Evolutionary conservation across 148 eudicot species (phyloP).

Genomic region (Silene uniflora): DNA sequence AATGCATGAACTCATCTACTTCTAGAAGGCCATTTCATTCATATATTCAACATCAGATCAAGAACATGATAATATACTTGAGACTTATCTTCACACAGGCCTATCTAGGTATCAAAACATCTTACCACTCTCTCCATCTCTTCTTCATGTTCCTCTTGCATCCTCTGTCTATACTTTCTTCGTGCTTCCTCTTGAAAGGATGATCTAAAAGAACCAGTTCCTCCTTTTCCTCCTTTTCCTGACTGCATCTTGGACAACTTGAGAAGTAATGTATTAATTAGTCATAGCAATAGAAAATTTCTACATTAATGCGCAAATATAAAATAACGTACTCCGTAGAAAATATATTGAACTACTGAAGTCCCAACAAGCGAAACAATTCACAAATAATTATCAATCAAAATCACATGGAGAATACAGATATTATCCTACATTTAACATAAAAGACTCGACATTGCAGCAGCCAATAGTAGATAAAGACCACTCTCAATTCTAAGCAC

Average conservation of each 20-base stretch:
- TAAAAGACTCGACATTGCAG: not conserved
- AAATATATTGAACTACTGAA: not conserved
- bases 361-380: not conserved
- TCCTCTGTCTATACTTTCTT: constrained; percentile 74
- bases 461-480: not conserved
- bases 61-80: not conserved
- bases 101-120: not conserved
- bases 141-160: constrained; percentile 95
- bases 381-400: not conserved
- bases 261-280: constrained; percentile 13
- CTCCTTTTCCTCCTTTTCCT: constrained; percentile 44
- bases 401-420: not conserved
- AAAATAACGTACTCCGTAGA: not conserved
- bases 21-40: not conserved
- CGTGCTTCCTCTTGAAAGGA: constrained; percentile 83
- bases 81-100: constrained; percentile 3
- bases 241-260: constrained; percentile 65
- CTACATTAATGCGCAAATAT: not conserved
- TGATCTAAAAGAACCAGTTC: constrained; percentile 60
- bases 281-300: not conserved
- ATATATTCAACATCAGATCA: not conserved
- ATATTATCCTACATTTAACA: not conserved
- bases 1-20: too few species aligned
- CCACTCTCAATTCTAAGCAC: not conserved
- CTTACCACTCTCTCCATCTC: constrained; percentile 98